Evolutionary conservation across 1,284 basidiomycete species (phyloP).

Genomic region (Pyrrhoderma lamaoense): DNA sequence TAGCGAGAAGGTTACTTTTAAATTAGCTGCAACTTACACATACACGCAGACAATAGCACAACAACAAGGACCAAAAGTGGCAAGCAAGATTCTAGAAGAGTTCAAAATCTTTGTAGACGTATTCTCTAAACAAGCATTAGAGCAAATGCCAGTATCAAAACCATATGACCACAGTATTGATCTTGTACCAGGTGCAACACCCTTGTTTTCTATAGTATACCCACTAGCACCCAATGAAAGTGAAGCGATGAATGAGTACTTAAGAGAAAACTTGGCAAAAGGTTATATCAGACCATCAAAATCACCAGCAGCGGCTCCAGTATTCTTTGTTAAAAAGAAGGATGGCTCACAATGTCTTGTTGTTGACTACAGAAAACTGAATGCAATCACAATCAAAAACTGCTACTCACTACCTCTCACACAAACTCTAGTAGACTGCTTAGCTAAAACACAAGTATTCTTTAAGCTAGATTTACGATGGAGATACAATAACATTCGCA

Average conservation of each 20-base stretch:
- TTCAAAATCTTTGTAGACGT: not conserved
- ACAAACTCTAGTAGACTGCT: constrained; percentile 29
- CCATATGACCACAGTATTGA: constrained; percentile 4
- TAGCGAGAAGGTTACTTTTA: no score
- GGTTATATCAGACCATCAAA: constrained; percentile 30
- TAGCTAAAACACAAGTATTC: constrained; percentile 21
- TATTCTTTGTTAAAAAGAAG: constrained; percentile 44
- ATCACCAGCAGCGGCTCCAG: constrained; percentile 30
- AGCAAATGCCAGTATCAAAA: not conserved
- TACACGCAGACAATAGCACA: no score
- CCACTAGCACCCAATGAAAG: not conserved
- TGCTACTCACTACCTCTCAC: constrained; percentile 35
- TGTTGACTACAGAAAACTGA: constrained; percentile 39
- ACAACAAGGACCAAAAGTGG: no score
- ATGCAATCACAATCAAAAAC: constrained; percentile 32
- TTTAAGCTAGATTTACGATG: constrained; percentile 29
- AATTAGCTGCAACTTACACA: no score
- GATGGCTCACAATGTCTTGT: constrained; percentile 32
- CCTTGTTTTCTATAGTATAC: not conserved
- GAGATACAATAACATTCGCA: constrained; percentile 24
- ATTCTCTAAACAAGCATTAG: not conserved
- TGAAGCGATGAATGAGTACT: constrained; percentile 27
- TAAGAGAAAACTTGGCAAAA: constrained; percentile 31
- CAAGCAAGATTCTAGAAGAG: no score
- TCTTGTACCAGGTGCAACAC: not conserved